Conservation (phyloP, 164 flowering plant species). For the Dillenia suffruticosa region DNA sequence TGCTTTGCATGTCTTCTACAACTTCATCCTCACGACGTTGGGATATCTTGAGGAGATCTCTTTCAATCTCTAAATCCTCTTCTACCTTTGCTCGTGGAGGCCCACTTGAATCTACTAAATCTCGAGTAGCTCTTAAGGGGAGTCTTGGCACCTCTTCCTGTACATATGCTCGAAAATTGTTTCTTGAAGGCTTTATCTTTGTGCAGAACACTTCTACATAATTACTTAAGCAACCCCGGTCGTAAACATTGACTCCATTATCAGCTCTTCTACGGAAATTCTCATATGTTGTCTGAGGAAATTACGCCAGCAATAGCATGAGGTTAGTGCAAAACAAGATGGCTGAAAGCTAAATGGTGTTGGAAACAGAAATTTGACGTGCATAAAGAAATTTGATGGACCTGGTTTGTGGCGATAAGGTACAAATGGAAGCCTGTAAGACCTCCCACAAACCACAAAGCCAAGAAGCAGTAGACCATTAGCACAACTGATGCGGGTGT, state of each 20-base stretch:
- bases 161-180: slow-evolving; percentile 7
- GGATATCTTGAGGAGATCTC: slow-evolving; percentile 26
- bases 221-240: slow-evolving; percentile 17
- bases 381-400: background rate
- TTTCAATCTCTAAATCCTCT: slow-evolving; percentile 26
- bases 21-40: slow-evolving; percentile 20
- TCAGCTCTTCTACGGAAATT: slow-evolving; percentile 21
- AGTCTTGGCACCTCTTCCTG: slow-evolving; percentile 15
- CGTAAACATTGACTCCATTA: slow-evolving; percentile 14
- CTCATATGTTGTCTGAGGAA: slow-evolving; percentile 29
- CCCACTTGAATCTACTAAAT: background rate
- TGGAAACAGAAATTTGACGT: too few relatives aligned
- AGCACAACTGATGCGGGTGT: slow-evolving; percentile 28
- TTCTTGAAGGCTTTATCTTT: slow-evolving; percentile 15
- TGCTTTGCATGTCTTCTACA: slow-evolving; percentile 4
- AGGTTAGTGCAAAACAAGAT: too few relatives aligned
- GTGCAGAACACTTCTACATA: slow-evolving; percentile 20
- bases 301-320: background rate
- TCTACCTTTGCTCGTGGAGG: slow-evolving; percentile 23
- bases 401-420: slow-evolving; percentile 47
- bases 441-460: slow-evolving; percentile 51
- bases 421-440: slow-evolving; percentile 47
- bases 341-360: too few relatives aligned
- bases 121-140: slow-evolving; percentile 1
- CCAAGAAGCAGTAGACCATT: slow-evolving; percentile 35